Evolutionary conservation across 1,139 yeast species (phyloP).

Genomic region (Blastobotrys ciferrii): DNA sequence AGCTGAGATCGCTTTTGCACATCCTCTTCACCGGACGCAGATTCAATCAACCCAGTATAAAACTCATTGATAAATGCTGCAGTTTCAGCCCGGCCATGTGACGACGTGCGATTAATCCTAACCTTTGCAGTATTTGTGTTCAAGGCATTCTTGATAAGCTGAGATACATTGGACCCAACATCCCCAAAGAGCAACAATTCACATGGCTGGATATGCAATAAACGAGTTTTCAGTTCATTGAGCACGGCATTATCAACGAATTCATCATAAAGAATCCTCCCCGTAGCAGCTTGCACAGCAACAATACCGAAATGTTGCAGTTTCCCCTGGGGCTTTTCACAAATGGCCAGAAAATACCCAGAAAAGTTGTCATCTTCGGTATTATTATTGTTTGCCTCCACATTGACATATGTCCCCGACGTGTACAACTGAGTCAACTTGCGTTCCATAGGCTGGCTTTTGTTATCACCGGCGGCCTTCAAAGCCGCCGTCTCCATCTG

Average conservation of each 20-base stretch:
- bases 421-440: constrained; percentile 73
- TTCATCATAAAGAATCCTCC: constrained; percentile 69
- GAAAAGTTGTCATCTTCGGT: constrained; percentile 17
- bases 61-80: constrained; percentile 18
- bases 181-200: constrained; percentile 57
- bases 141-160: constrained; percentile 26
- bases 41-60: constrained; percentile 16
- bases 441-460: constrained; percentile 60
- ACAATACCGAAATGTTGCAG: constrained; percentile 45
- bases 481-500: constrained; percentile 82
- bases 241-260: constrained; percentile 57
- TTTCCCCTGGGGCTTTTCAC: constrained; percentile 2
- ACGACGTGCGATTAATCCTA: constrained; percentile 6
- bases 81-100: background rate
- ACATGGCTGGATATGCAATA: constrained; percentile 70
- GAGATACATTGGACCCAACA: constrained; percentile 37
- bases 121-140: background rate
- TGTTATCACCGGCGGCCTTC: constrained; percentile 49
- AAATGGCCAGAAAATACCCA: constrained; percentile 29
- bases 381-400: constrained; percentile 21
- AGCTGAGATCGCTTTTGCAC: constrained; percentile 8
- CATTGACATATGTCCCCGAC: constrained; percentile 75
- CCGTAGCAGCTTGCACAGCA: constrained; percentile 75
- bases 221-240: constrained; percentile 67
- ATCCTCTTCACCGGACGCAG: constrained; percentile 2